Evolutionary conservation across 2,329 filamentous ascomycete genomes (phyloP), one percentile per base, ranked within the genome.

Genomic region (Colletotrichum cereale): DNA sequence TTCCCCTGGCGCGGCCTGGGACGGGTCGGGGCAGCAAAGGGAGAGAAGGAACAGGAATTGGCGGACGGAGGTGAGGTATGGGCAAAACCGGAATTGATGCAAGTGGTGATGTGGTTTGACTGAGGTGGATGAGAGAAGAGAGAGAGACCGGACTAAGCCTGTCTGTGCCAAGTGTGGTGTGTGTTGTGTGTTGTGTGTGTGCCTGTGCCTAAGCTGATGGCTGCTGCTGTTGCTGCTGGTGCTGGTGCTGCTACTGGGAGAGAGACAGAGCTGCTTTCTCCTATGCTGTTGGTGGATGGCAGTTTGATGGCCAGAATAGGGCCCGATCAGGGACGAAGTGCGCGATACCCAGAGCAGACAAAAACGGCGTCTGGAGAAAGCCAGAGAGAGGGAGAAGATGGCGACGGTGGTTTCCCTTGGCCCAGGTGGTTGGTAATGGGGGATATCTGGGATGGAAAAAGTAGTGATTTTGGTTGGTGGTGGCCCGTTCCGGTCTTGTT

Each of bases 101-200:
- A 72, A 72, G 65, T 72, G 69, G 69, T 72, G 69, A 72, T 72
- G 65, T 69, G 69, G 69, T 68, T 69, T 67, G 64, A 71, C 68
- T 67, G 57, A 62, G 50, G n/a, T 60, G 57, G 48, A 16, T 52
- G 60, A 52, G 60, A 40, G 44, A 26, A 18, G 24, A 38, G 44
- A 50, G 58, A 24, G 58, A 62, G n/a, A 50, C 26, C 40, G 26
- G 40, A 34, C 48, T 52, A 29, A 52, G 48, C 48, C 26, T 34
- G 42, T 31, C 21, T 26, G 56, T 60, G 38, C n/a, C 6, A 34
- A 34, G 26, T 38, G 62, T 40, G 52, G 18, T 53, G 5, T 29
- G 57, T 14, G 55, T 47, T 55, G 48, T 42, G 24, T 47, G 47
- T 61, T 61, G 47, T 56, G 50, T 44, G 21, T 57, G 48, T 61